phyloP scores from a whole-genome alignment of 306 rosid species.

The Quercus mongolica region DNA sequence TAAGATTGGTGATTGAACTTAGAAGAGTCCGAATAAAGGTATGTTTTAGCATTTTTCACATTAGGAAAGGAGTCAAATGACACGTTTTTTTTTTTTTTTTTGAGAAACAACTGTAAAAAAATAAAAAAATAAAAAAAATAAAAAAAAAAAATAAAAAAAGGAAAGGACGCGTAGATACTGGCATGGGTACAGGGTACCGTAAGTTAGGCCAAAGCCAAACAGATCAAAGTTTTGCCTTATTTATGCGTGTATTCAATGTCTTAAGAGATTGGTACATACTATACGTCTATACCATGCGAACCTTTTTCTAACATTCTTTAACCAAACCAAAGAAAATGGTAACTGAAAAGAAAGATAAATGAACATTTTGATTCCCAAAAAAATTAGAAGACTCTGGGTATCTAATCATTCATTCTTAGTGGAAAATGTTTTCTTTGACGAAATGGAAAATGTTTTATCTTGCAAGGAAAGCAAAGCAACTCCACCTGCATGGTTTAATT shows the following conservation, averaged over 20 bases:
- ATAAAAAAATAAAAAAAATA: too few species aligned
- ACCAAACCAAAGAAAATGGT: neutral
- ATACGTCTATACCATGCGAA: too few species aligned
- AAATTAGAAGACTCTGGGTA: neutral
- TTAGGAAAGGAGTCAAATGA: neutral
- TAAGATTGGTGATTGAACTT: neutral
- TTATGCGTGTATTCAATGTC: too few species aligned
- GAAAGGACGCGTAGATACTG: neutral
- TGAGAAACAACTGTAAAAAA: too few species aligned
- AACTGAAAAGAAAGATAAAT: neutral
- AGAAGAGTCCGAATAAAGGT: neutral
- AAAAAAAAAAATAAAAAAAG: too few species aligned
- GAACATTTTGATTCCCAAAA: neutral
- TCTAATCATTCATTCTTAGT: too few species aligned
- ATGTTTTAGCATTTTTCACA: neutral
- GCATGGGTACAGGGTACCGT: neutral
- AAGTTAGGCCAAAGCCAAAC: neutral
- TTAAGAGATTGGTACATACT: neutral
- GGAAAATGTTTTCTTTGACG: too few species aligned
- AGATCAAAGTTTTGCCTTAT: too few species aligned
- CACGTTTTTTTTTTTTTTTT: too few species aligned
- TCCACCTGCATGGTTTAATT: too few species aligned
- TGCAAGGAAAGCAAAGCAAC: too few species aligned
- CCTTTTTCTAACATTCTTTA: neutral
- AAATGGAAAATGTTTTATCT: too few species aligned